Base-by-base conservation (phyloP, 345 rosid genomes). In the Gynandropsis gynandra region DNA sequence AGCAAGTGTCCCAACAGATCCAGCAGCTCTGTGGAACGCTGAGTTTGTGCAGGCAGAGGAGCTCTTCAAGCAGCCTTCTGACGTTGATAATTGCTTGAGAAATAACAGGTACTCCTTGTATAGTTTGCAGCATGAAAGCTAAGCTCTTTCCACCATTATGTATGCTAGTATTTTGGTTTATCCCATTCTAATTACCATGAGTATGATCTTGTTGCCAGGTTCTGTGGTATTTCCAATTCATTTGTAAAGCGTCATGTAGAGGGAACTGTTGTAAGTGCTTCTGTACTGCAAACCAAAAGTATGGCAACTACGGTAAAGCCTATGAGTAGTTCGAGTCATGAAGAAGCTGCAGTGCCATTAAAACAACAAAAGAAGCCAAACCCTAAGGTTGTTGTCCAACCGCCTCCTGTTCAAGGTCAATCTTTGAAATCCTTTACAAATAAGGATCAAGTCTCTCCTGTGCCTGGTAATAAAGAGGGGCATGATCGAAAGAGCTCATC, bases 1-100 rank as follows among this genome's bases (percentile, higher is more conserved):
- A 76, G 69, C 78, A 62, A 72, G 79, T 57, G 69, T 85, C 40
- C 98, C 98, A 14, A 78, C 70, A 56, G 98, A 92, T 67, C 73
- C 85, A 52, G 86, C 90, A 19, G 80, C 72, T 4, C 74, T 92
- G 41, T 85, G 97, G 95, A 92, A 81, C 71, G 16, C 73, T 44
- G 98, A 92, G 77, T 87, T 73, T 76, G 67, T 87, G 16, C 96
- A 92, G 74, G 84, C 98, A 42, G 92, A 84, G 69, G 89, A 82
- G 62, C 86, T 92, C 40, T 85, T 76, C 60, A 70, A 59, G 68
- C 80, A 79, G 81, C 80, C 85, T 12, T 54, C 70, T 27, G 20
- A 63, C 3, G 40, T 52, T 41, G 77, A 75, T 43, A 85, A 92
- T 78, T 92, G 95, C 72, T 80, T 92, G 73, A 84, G 89, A 76